These are phyloP conservation scores for Cystobasidium pallidum DNA, from an alignment of 1,284 basidiomycete genomes.

Conservation along the genomic window DNA sequence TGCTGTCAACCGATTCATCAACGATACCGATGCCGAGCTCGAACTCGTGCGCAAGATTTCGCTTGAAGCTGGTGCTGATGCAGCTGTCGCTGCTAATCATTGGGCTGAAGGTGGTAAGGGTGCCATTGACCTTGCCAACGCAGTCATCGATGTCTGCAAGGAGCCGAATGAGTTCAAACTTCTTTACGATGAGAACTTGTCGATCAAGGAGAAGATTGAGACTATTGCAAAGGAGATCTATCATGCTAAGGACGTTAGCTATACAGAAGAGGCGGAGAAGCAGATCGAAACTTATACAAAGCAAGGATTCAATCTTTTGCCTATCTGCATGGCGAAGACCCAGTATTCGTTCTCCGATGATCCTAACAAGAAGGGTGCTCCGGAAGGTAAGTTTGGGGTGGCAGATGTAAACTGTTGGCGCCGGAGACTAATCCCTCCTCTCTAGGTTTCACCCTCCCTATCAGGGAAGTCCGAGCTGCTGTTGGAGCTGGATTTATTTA, in stretches of 20 bases:
- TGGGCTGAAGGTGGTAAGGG: slow-evolving; percentile 93
- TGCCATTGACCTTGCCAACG: slow-evolving; percentile 81
- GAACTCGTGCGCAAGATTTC: slow-evolving; percentile 80
- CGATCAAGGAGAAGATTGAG: slow-evolving; percentile 84
- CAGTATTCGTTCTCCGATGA: slow-evolving; percentile 95
- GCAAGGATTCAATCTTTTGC: slow-evolving; percentile 79
- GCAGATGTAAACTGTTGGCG: background rate
- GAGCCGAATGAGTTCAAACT: slow-evolving; percentile 80
- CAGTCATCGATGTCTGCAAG: slow-evolving; percentile 75
- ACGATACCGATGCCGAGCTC: slow-evolving; percentile 88
- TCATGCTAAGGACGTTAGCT: slow-evolving; percentile 78
- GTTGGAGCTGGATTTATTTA: slow-evolving; percentile 96
- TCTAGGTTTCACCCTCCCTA: slow-evolving; percentile 87
- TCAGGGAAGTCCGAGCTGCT: slow-evolving; percentile 82
- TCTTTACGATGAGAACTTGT: slow-evolving; percentile 81
- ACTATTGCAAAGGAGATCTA: slow-evolving; percentile 88
- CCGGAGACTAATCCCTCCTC: slow-evolving; percentile 18
- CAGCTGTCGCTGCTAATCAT: slow-evolving; percentile 92
- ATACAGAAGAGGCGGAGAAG: slow-evolving; percentile 69
- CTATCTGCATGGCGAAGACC: slow-evolving; percentile 74
- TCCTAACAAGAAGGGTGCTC: slow-evolving; percentile 85
- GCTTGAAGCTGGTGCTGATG: slow-evolving; percentile 85
- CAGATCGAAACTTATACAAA: slow-evolving; percentile 90
- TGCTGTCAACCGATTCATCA: slow-evolving; percentile 90
- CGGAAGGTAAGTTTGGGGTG: slow-evolving; percentile 62